Percentiles rank a stretch among this genome's conserved stretches.
Evolutionary conservation across 2,329 filamentous ascomycete genomes (phyloP).

Genomic region (Pseudogymnoascus sp.): DNA sequence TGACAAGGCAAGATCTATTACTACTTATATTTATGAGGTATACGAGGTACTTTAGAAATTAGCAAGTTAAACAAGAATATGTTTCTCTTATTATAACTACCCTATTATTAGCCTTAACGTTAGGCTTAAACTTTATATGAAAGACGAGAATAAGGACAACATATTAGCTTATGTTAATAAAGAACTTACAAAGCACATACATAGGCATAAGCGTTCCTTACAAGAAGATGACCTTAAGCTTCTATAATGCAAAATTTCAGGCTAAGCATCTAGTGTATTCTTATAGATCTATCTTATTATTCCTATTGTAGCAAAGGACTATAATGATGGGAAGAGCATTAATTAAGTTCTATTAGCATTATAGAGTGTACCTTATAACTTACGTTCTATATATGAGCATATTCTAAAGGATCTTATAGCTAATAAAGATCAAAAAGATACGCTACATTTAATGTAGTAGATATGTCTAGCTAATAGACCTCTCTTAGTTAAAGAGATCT

Average conservation of each 20-base stretch:
- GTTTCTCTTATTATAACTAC: slow-evolving; percentile 11
- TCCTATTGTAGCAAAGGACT: slow-evolving; percentile 9
- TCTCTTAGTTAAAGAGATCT: slow-evolving; percentile 10
- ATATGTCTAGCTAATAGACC: slow-evolving; percentile 12
- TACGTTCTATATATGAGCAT: slow-evolving; percentile 10
- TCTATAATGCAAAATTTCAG: slow-evolving; percentile 8
- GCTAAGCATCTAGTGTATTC: slow-evolving; percentile 16
- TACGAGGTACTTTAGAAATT: background rate
- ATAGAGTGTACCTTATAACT: background rate
- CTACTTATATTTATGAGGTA: slow-evolving; percentile 9
- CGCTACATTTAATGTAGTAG: slow-evolving; percentile 15
- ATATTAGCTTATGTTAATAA: slow-evolving; percentile 13
- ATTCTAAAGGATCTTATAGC: slow-evolving; percentile 13
- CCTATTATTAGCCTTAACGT: background rate
- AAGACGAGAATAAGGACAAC: slow-evolving; percentile 17
- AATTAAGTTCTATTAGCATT: background rate
- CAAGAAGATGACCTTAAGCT: background rate
- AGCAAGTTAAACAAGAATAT: slow-evolving; percentile 8
- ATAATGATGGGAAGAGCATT: slow-evolving; percentile 15
- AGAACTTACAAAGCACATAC: too few species aligned
- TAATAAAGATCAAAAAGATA: slow-evolving; percentile 9
- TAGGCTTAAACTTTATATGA: slow-evolving; percentile 15
- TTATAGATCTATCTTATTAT: slow-evolving; percentile 17
- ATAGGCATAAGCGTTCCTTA: background rate
- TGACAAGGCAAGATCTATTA: background rate